Percentiles rank a stretch among this genome's conserved stretches.
phyloP scores from a whole-genome alignment of 2,329 filamentous ascomycete species.

The Chaetomiaceae sp. region DNA sequence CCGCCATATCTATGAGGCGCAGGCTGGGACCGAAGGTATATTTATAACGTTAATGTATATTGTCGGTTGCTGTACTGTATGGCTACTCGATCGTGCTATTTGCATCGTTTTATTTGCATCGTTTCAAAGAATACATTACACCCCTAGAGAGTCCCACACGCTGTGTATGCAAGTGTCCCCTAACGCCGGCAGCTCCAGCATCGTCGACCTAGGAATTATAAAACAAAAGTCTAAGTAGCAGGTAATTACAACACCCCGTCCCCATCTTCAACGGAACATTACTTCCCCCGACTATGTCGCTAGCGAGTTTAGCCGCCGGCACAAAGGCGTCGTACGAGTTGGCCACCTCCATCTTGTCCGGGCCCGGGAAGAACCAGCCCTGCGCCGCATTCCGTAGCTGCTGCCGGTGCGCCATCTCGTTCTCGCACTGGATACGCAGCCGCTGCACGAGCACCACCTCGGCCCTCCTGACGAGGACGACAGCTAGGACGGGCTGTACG shows the following conservation, averaged over 20 bases:
- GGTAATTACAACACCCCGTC: background rate
- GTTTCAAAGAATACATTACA: background rate
- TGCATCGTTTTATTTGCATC: too few relatives aligned
- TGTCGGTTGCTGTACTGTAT: too few relatives aligned
- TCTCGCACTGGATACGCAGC: slow-evolving; percentile 68
- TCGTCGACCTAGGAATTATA: background rate
- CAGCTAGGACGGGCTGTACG: slow-evolving; percentile 66
- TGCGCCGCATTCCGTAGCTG: slow-evolving; percentile 71
- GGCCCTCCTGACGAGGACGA: slow-evolving; percentile 70
- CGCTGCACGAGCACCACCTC: slow-evolving; percentile 68
- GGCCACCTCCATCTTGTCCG: slow-evolving; percentile 72
- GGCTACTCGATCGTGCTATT: too few relatives aligned
- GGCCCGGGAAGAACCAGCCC: slow-evolving; percentile 82
- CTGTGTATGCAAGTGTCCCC: slow-evolving; percentile 10
- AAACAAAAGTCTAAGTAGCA: background rate
- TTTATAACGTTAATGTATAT: too few relatives aligned
- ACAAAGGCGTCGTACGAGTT: slow-evolving; percentile 47
- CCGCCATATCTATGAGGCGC: too few relatives aligned
- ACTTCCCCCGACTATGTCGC: background rate
- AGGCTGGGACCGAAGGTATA: too few relatives aligned
- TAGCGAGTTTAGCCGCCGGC: slow-evolving; percentile 41
- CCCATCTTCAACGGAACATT: background rate
- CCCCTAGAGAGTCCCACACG: background rate
- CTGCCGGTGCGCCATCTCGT: slow-evolving; percentile 62
- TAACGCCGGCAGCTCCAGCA: slow-evolving; percentile 1